Evolutionary conservation across 306 rosid genomes (phyloP).

Genomic region (Sesbania bispinosa): DNA sequence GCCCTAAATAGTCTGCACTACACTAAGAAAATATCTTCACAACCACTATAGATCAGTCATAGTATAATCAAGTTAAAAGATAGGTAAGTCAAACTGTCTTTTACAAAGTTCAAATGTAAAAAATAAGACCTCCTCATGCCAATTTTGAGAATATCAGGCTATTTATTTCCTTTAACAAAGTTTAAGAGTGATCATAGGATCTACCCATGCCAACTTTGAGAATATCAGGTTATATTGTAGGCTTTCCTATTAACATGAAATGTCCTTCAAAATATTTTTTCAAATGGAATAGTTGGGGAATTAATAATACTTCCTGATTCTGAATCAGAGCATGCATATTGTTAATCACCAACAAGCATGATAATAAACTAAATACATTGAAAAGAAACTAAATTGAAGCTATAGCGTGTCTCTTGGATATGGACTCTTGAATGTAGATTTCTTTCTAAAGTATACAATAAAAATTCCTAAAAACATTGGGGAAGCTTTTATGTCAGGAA

Average conservation of each 20-base stretch:
- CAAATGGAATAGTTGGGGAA: background rate
- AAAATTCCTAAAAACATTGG: background rate
- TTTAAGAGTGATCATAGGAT: background rate
- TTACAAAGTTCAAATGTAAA: background rate
- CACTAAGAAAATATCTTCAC: background rate
- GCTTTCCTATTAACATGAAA: background rate
- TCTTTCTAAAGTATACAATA: background rate
- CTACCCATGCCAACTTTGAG: background rate
- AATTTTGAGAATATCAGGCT: background rate
- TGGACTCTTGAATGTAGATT: no score
- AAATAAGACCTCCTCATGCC: background rate
- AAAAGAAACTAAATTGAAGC: background rate
- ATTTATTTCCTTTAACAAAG: no score
- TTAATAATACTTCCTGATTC: background rate
- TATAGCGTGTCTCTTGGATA: background rate
- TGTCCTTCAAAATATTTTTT: background rate
- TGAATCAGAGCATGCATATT: background rate
- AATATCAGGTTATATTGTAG: background rate
- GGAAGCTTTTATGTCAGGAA: background rate
- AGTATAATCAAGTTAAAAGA: background rate
- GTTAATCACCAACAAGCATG: background rate
- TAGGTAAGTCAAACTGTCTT: background rate
- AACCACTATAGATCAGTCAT: background rate
- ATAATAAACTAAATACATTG: background rate
- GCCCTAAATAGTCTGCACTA: background rate